Evolutionary conservation across 78 protist genomes (phyloP), one percentile per base, ranked within the genome.

Genomic region (Polysphondylium violaceum): DNA sequence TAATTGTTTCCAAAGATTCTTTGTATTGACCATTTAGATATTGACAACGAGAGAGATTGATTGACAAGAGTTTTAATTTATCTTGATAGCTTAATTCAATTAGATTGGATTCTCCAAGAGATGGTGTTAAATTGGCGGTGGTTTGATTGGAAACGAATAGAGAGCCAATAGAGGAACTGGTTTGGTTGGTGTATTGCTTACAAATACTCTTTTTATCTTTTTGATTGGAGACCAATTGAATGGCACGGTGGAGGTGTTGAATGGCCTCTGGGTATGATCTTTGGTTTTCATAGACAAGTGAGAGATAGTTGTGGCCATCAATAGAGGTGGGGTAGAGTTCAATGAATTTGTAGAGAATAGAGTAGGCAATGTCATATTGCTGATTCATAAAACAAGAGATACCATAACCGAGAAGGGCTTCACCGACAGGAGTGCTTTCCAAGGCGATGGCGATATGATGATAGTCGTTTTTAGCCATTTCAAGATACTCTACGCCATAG

Each of bases 41-140:
- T 58, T 83, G 91, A 5, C 47, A 33, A 58, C 91, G 51, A 31
- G 91, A 21, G 21, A 83, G n/a, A 69, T 69, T 83, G 11, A 83
- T 69, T 7, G 12, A 23, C 21, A 69, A 17, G 56, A 29, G 43
- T 58, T 69, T 67, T 9, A 72, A 14, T 40, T 72, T 72, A 33
- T 72, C 78, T 23, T 72, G 38, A 25, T 50, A 33, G 23, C 44
- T 43, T 21, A 72, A 50, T 21, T 29, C 5, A 33, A 27, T 44
- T 16, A 5, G n/a, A 36, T 65, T 38, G 40, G 19, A 38, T 55
- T 55, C 23, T 23, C 19, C 61, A 55, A 55, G 11, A 17, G 16
- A 23, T 36, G 40, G 12, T 21, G 73, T n/a, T n/a, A n/a, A n/a
- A n/a, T n/a, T n/a, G n/a, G n/a, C n/a, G n/a, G n/a, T n/a, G n/a